Conservation (phyloP, 306 rosid species). For the Cercis canadensis region DNA sequence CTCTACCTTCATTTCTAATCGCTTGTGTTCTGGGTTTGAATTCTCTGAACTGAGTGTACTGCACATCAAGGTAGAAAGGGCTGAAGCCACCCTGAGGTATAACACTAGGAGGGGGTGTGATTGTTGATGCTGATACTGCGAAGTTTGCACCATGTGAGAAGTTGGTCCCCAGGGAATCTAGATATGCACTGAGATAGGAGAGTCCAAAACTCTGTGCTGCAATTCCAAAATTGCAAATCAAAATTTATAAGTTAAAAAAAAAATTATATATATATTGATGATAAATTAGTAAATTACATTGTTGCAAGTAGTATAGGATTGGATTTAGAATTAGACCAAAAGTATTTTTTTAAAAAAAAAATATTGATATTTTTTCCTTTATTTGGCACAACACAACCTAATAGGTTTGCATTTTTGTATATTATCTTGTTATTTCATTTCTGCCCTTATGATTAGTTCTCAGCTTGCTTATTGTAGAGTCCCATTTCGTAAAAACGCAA, state of each 20-base stretch:
- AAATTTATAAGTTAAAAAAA: not conserved
- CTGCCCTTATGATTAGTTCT: not conserved
- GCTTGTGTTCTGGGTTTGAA: slow-evolving; percentile 35
- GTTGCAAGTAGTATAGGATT: not conserved
- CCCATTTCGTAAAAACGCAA: not conserved
- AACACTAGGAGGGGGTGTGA: slow-evolving; percentile 34
- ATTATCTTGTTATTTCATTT: not conserved
- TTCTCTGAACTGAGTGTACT: slow-evolving; percentile 40
- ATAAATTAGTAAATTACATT: not conserved
- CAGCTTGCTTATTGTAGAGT: not conserved
- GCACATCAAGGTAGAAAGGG: slow-evolving; percentile 53
- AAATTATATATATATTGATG: not conserved
- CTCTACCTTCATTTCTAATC: slow-evolving; percentile 38
- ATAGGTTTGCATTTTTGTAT: not conserved
- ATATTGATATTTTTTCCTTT: too few species aligned
- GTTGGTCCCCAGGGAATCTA: slow-evolving; percentile 48
- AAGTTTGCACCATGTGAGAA: slow-evolving; percentile 51
- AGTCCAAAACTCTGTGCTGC: slow-evolving; percentile 43
- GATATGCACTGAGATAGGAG: slow-evolving; percentile 46
- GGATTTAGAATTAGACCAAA: too few species aligned
- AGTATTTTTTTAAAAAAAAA: too few species aligned
- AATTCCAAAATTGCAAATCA: not conserved
- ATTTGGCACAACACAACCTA: too few species aligned
- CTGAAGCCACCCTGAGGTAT: slow-evolving; percentile 39
- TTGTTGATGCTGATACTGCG: slow-evolving; percentile 50